Percentiles rank a stretch among this genome's conserved stretches.
These are phyloP conservation scores for Cladosporium cucumerinum DNA, from an alignment of 2,329 filamentous ascomycete genomes.

Conservation along the genomic window DNA sequence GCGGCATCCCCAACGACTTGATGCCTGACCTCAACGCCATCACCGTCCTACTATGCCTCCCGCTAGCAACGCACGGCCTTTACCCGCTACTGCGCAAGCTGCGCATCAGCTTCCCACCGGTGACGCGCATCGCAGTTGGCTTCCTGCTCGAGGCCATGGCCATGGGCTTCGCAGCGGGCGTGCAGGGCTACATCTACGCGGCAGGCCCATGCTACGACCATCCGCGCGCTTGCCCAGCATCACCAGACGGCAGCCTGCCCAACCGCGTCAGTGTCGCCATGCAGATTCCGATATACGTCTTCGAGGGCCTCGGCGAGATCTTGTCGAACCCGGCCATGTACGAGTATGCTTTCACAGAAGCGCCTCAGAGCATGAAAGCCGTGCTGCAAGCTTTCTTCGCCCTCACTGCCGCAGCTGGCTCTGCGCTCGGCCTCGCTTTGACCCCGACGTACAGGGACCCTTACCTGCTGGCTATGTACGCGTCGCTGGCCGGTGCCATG, in stretches of 20 bases:
- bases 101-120: constrained; percentile 44
- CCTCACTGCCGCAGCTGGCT: neutral
- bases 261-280: constrained; percentile 45
- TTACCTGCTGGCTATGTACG: neutral
- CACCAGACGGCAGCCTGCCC: constrained; percentile 32
- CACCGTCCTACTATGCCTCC: constrained; percentile 46
- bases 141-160: constrained; percentile 52
- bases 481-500: neutral
- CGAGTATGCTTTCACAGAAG: constrained; percentile 48
- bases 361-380: constrained; percentile 29
- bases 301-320: constrained; percentile 46
- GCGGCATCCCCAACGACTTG: constrained; percentile 47
- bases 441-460: neutral
- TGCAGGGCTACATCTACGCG: constrained; percentile 56
- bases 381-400: neutral
- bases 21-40: constrained; percentile 48
- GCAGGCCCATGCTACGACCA: constrained; percentile 51
- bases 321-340: constrained; percentile 46
- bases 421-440: neutral
- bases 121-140: constrained; percentile 52
- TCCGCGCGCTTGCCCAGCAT: constrained; percentile 14
- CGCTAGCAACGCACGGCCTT: constrained; percentile 39
- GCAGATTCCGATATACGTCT: constrained; percentile 45
- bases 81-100: constrained; percentile 29
- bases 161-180: constrained; percentile 53